Evolutionary conservation across 345 rosid genomes (phyloP), one percentile per base, ranked within the genome.

Genomic region (Mallotus nudiflorus): DNA sequence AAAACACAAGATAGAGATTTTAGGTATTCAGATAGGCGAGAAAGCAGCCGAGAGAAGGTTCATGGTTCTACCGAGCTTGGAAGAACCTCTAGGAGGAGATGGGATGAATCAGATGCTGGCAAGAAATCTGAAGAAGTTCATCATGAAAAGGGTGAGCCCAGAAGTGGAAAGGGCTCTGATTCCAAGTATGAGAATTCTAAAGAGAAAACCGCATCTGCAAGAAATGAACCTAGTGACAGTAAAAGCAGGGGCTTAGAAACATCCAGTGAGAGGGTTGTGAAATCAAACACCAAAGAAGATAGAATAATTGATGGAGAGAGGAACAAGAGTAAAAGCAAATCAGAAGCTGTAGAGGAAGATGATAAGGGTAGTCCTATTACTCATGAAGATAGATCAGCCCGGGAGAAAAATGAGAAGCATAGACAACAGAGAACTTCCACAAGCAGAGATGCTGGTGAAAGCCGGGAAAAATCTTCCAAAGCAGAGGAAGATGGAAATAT

Each of bases 41-140:
- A 93, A 19, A 82, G 89, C 72, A 76, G 78, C 73, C 82, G 92
- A 11, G 96, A 89, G 53, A 86, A 88, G 81, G 88, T 77, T 62
- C 93, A 85, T 69, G 91, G 85, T n/a, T 85, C 90, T 71, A 75
- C 83, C n/a, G 90, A 87, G 53, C 63, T 42, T 16, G 88, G 78
- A 45, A 85, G 89, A 71, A 87, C 67, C 72, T 87, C 96, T 39
- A 89, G 87, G 81, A 95, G 86, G 78, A 86, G 91, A 84, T 87
- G 97, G 97, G 99, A 92, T 78, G 98, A 95, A 54, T 35, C 76
- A 22, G 89, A 84, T 79, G 20, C 76, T 69, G 71, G 58, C 35
- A 82, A 63, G 74, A 88, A 80, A 78, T 74, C 76, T 18, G 91
- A 91, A 72, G 97, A 85, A 62, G 82, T 18, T 24, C 82, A 65